A percentile compares a stretch with the other conserved stretches of the same genome.
Evolutionary conservation across 2,329 filamentous ascomycete genomes (phyloP).

Genomic region (Claviceps africana): DNA sequence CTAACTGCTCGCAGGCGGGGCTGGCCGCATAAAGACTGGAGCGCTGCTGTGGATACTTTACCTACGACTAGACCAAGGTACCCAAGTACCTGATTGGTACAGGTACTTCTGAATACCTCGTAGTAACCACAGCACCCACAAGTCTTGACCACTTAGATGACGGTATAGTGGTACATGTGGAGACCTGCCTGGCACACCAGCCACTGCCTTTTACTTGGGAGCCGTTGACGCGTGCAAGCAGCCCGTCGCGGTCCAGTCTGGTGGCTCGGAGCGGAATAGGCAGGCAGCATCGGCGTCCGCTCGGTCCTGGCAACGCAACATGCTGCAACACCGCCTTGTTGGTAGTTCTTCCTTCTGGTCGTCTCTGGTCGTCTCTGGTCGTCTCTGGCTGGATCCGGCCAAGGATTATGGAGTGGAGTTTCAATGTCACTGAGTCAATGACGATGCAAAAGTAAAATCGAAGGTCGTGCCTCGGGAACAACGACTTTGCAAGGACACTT

Average conservation of each 20-base stretch:
- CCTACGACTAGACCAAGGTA: too few relatives aligned
- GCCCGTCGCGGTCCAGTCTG: slow-evolving; percentile 11
- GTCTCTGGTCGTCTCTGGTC: too few relatives aligned
- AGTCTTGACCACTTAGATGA: too few relatives aligned
- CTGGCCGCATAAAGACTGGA: not conserved
- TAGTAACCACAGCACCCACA: too few relatives aligned
- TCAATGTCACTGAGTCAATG: not conserved
- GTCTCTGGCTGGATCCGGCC: too few relatives aligned
- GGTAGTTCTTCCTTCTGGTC: too few relatives aligned
- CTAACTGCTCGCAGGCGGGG: slow-evolving; percentile 6
- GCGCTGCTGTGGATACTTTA: slow-evolving; percentile 1
- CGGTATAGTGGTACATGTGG: slow-evolving; percentile 1
- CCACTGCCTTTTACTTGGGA: slow-evolving; percentile 5
- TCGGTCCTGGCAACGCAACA: too few relatives aligned
- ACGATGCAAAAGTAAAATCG: not conserved
- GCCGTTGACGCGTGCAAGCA: slow-evolving; percentile 10
- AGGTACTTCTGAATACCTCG: too few relatives aligned
- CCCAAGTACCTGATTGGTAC: not conserved
- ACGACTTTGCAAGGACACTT: not conserved
- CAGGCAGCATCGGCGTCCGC: too few relatives aligned
- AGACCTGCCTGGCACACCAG: slow-evolving; percentile 6
- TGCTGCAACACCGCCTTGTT: too few relatives aligned
- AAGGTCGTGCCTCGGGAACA: not conserved
- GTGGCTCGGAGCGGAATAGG: not conserved
- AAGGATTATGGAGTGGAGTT: not conserved